Percentiles rank a stretch among this genome's conserved stretches.
Evolutionary conservation across 2,329 filamentous ascomycete genomes (phyloP).

Genomic region (Penicillium sp.): DNA sequence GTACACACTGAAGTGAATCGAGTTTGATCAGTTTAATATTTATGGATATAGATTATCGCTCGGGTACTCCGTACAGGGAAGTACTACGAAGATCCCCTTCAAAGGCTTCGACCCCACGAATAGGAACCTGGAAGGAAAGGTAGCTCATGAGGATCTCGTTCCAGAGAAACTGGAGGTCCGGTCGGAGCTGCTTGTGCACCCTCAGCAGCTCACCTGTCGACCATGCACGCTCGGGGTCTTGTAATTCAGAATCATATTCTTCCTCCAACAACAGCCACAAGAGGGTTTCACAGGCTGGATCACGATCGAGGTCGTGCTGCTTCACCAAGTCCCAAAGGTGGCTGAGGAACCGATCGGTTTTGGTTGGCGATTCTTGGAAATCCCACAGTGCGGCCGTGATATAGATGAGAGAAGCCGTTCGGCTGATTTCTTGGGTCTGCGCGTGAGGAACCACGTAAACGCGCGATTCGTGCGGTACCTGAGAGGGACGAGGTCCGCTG

Average conservation of each 20-base stretch:
- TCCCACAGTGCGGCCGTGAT: slow-evolving; percentile 42
- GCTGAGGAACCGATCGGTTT: slow-evolving; percentile 36
- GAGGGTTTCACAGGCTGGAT: slow-evolving; percentile 42
- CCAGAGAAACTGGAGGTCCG: slow-evolving; percentile 42
- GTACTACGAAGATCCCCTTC: slow-evolving; percentile 30
- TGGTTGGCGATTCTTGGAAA: slow-evolving; percentile 31
- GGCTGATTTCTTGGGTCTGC: slow-evolving; percentile 38
- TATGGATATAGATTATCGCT: background rate
- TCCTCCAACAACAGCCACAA: slow-evolving; percentile 45
- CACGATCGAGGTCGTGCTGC: slow-evolving; percentile 35
- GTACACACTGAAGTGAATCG: no score
- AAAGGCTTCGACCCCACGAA: slow-evolving; percentile 36
- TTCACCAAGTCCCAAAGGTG: slow-evolving; percentile 27
- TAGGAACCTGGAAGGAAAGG: slow-evolving; percentile 35
- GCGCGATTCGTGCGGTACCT: slow-evolving; percentile 38
- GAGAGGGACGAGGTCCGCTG: slow-evolving; percentile 43
- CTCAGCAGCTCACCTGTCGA: slow-evolving; percentile 39
- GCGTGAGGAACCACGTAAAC: slow-evolving; percentile 38
- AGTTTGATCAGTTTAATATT: no score
- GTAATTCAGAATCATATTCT: slow-evolving; percentile 36
- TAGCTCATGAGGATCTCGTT: slow-evolving; percentile 42
- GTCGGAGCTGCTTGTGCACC: slow-evolving; percentile 37
- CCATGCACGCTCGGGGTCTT: slow-evolving; percentile 40
- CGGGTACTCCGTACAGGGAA: background rate
- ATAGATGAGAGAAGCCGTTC: slow-evolving; percentile 42